Evolutionary conservation across 176 grass and related monocot genomes (phyloP).

Genomic region (Rhipidocladum racemiflorum): DNA sequence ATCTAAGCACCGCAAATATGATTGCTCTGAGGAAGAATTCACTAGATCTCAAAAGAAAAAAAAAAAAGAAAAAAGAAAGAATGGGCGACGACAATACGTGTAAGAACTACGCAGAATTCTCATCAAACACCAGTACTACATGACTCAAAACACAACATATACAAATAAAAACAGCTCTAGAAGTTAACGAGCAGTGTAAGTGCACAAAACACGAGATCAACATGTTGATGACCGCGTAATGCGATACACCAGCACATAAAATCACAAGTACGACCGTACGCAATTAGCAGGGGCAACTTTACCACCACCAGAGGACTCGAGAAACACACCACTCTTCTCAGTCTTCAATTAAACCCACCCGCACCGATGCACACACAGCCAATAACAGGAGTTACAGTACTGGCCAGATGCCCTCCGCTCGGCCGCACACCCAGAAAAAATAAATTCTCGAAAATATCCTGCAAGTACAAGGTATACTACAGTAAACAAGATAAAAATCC

Average conservation of each 20-base stretch:
- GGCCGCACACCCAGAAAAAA: neutral
- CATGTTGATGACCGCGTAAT: constrained; percentile 2
- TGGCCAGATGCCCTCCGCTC: neutral
- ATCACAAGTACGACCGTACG: constrained; percentile 45
- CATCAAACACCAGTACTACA: neutral
- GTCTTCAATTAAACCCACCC: neutral
- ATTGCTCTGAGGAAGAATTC: neutral
- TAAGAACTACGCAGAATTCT: neutral
- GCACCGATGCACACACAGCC: constrained; percentile 18
- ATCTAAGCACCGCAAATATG: constrained; percentile 1
- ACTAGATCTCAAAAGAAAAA: neutral
- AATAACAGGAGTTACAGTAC: constrained; percentile 17
- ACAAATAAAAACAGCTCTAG: neutral
- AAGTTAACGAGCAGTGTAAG: neutral
- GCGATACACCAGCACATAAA: constrained; percentile 41
- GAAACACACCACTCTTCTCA: neutral
- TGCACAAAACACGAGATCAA: constrained; percentile 37
- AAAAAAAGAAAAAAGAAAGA: neutral
- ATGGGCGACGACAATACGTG: neutral
- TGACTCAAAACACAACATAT: neutral
- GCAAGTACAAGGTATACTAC: neutral
- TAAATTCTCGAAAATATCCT: neutral
- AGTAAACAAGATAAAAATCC: constrained; percentile 20
- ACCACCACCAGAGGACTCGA: constrained; percentile 2
- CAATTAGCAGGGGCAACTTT: constrained; percentile 26